Conservation (phyloP, 2,329 filamentous ascomycete genomes). For the Septoria linicola region DNA sequence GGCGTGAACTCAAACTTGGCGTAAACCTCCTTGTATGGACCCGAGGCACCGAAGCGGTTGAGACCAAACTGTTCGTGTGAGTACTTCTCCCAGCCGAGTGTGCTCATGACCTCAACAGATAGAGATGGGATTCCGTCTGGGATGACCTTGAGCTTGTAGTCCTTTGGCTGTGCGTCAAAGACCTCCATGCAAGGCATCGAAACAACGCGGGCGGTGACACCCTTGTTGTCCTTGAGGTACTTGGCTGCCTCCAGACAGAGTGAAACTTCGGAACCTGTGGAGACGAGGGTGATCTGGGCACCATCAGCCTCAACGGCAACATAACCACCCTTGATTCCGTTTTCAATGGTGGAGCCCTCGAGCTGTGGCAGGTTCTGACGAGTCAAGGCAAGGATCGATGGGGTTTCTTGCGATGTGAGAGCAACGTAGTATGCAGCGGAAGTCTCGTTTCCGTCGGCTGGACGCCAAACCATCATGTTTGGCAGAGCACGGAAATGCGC, state of each 20-base stretch:
- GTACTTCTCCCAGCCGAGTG: constrained; percentile 98
- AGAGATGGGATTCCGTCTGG: constrained; percentile 91
- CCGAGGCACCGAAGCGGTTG: constrained; percentile 97
- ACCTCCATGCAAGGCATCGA: constrained; percentile 97
- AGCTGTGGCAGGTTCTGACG: constrained; percentile 98
- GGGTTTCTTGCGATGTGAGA: constrained; percentile 83
- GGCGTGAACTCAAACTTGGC: constrained; percentile 99
- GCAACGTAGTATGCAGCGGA: constrained; percentile 97
- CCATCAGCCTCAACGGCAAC: constrained; percentile 79
- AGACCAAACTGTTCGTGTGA: constrained; percentile 99
- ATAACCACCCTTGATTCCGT: constrained; percentile 93
- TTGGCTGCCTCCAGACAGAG: constrained; percentile 92
- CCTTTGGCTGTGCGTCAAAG: constrained; percentile 90
- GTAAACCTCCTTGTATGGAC: constrained; percentile 97
- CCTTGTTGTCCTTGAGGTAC: constrained; percentile 83
- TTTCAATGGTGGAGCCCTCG: constrained; percentile 86
- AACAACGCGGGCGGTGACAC: constrained; percentile 84
- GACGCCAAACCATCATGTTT: constrained; percentile 99
- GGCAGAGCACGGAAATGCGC: constrained; percentile 97
- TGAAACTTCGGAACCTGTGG: constrained; percentile 92
- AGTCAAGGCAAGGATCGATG: constrained; percentile 89
- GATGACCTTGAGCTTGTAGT: constrained; percentile 88
- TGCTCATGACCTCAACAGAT: constrained; percentile 95
- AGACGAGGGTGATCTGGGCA: constrained; percentile 84
- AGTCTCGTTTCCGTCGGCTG: constrained; percentile 97